Evolutionary conservation across 2,329 filamentous ascomycete genomes (phyloP).

Genomic region (Phoma sp.): DNA sequence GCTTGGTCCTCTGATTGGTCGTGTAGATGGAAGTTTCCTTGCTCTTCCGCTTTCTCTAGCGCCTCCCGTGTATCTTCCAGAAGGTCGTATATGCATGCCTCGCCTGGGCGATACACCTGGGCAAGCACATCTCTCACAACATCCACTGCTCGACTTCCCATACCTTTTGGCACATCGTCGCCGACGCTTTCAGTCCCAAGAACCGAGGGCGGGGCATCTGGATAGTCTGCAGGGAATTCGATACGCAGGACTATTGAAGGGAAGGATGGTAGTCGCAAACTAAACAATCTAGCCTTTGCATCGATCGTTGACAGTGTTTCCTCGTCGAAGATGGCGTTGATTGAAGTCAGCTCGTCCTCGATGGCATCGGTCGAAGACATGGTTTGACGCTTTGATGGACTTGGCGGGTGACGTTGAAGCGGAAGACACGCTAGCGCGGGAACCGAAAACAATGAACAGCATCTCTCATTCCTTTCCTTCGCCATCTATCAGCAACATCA

Average conservation of each 20-base stretch:
- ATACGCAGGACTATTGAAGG: conserved; percentile 63
- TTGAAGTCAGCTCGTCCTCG: conserved; percentile 77
- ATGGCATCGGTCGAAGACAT: conserved; percentile 55
- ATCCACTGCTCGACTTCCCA: conserved; percentile 74
- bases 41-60: conserved; percentile 57
- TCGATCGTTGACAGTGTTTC: conserved; percentile 60
- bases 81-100: conserved; percentile 90
- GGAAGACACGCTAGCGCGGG: conserved; percentile 17
- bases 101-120: conserved; percentile 73
- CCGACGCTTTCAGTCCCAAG: conserved; percentile 82
- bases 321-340: conserved; percentile 84
- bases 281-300: conserved; percentile 42
- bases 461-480: conserved; percentile 4
- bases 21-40: conserved; percentile 36
- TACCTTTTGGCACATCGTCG: conserved; percentile 70
- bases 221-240: conserved; percentile 77
- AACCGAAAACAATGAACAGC: conserved; percentile 18
- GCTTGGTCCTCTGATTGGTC: conserved; percentile 23
- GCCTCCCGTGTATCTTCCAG: conserved; percentile 69
- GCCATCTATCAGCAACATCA: conserved; percentile 10
- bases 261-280: conserved; percentile 71
- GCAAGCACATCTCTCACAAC: conserved; percentile 72
- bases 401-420: conserved; percentile 23
- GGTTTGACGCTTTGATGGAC: conserved; percentile 18
- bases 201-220: conserved; percentile 74